Percentiles rank a stretch among this genome's conserved stretches.
Conservation (phyloP, 2,329 filamentous ascomycete species). For the Reticulascus tulasneorum region DNA sequence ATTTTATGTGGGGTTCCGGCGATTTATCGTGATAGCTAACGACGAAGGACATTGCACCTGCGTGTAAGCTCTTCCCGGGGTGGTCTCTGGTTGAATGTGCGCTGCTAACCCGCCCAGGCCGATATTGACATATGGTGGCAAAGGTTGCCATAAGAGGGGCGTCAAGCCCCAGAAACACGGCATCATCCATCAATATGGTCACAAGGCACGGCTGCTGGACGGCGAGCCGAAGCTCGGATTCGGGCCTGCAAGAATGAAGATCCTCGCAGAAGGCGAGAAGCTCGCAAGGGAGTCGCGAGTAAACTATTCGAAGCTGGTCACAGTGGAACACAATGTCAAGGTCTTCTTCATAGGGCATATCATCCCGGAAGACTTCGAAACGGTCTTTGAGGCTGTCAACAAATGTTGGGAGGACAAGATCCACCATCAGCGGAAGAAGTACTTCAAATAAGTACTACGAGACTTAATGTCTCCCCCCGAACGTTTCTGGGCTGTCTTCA, state of each 20-base stretch:
- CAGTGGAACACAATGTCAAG: constrained; percentile 54
- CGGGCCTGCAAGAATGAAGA: constrained; percentile 37
- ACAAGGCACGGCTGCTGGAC: constrained; percentile 22
- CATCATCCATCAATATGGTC: constrained; percentile 44
- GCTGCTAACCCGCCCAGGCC: constrained; percentile 36
- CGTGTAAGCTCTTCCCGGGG: constrained; percentile 39
- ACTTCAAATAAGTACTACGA: background rate
- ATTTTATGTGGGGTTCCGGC: constrained; percentile 47
- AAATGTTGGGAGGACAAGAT: constrained; percentile 45
- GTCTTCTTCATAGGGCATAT: constrained; percentile 56
- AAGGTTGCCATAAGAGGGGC: constrained; percentile 50
- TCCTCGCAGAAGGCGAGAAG: constrained; percentile 39
- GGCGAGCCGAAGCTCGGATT: constrained; percentile 47
- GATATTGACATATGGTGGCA: constrained; percentile 51
- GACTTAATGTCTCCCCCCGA: background rate
- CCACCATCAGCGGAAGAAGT: constrained; percentile 22
- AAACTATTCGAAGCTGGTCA: constrained; percentile 54
- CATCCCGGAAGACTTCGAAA: constrained; percentile 31
- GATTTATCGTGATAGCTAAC: constrained; percentile 51
- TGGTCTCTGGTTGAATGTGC: background rate
- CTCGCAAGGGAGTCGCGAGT: constrained; percentile 48
- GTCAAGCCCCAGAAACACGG: constrained; percentile 51
- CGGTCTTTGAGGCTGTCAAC: constrained; percentile 42
- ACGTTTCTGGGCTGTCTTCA: constrained; percentile 4
- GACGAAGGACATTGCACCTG: constrained; percentile 51